phyloP scores from a whole-genome alignment of 2,329 filamentous ascomycete species.

The Cylindrodendrum hubeiense region DNA sequence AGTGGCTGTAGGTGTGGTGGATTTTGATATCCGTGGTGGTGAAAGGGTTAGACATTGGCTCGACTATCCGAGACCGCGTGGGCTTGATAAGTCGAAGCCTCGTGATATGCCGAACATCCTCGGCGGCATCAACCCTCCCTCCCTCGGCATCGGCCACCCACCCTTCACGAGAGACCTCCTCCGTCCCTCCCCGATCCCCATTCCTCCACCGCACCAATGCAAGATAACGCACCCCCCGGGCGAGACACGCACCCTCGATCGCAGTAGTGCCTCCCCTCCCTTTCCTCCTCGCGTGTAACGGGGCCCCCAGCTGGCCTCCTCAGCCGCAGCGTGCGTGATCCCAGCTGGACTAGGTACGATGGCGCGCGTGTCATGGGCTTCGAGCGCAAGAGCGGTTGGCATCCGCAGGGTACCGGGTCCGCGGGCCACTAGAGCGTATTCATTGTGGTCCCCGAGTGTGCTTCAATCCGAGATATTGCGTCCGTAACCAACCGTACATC shows the following conservation, averaged over 20 bases:
- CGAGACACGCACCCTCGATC: conserved; percentile 19
- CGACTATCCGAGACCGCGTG: neutral
- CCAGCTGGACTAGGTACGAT: neutral
- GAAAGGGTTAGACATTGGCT: neutral
- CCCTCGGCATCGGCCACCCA: neutral
- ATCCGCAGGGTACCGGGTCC: neutral
- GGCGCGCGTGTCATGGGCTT: neutral
- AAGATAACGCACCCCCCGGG: conserved; percentile 38
- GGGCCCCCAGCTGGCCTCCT: conserved; percentile 18
- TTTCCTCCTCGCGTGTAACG: conserved; percentile 38
- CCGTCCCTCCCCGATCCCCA: conserved; percentile 25
- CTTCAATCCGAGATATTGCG: conserved; percentile 1
- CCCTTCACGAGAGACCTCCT: neutral
- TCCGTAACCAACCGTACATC: neutral
- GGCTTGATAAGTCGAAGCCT: conserved; percentile 7
- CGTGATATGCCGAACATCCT: conserved; percentile 12
- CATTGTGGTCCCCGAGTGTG: neutral
- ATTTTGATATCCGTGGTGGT: neutral
- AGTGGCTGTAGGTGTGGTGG: neutral
- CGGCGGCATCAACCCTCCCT: neutral
- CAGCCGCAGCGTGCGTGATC: conserved; percentile 22
- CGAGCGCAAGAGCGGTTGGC: neutral
- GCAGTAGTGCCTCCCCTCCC: conserved; percentile 19
- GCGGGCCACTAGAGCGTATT: conserved; percentile 3
- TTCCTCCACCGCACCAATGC: conserved; percentile 27